These are phyloP conservation scores for Rhodotorula kratochvilovae DNA, from an alignment of 768 basidiomycete genomes.

Conservation along the genomic window DNA sequence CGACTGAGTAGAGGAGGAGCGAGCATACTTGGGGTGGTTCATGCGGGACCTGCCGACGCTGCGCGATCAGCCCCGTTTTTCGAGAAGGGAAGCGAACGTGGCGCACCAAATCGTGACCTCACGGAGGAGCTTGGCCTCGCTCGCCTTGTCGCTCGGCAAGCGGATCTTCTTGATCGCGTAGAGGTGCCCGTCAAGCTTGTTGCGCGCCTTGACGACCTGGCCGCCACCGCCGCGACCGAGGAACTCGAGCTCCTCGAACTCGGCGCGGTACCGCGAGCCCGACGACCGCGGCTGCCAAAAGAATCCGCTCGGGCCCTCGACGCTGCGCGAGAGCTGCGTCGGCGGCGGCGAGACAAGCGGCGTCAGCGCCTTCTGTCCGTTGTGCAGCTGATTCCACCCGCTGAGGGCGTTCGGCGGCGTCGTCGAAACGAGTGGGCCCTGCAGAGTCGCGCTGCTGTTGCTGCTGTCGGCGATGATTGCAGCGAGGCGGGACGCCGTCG, in stretches of 20 bases:
- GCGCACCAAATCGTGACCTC: slow-evolving; percentile 43
- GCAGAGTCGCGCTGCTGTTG: slow-evolving; percentile 8
- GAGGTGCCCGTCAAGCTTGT: slow-evolving; percentile 39
- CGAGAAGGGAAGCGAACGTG: not conserved
- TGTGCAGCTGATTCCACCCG: slow-evolving; percentile 14
- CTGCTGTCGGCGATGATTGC: slow-evolving; percentile 21
- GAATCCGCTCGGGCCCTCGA: slow-evolving; percentile 35
- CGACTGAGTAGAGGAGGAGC: not conserved
- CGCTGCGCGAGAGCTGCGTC: slow-evolving; percentile 15
- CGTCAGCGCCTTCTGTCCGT: not conserved
- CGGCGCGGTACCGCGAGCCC: slow-evolving; percentile 37
- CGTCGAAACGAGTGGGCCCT: slow-evolving; percentile 11
- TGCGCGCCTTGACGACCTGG: slow-evolving; percentile 44
- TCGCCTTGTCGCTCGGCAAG: slow-evolving; percentile 37
- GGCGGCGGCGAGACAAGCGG: slow-evolving; percentile 29
- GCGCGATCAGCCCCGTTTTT: not conserved
- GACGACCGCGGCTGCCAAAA: slow-evolving; percentile 40
- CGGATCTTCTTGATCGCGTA: slow-evolving; percentile 44
- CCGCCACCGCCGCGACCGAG: slow-evolving; percentile 43
- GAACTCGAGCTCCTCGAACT: slow-evolving; percentile 44
- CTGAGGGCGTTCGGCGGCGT: slow-evolving; percentile 23
- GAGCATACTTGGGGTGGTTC: slow-evolving; percentile 32
- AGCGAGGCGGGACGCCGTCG: slow-evolving; percentile 11
- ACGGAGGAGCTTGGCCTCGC: slow-evolving; percentile 40
- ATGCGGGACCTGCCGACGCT: slow-evolving; percentile 35